A percentile compares a stretch with the other conserved stretches of the same genome.
Conservation (phyloP, 345 rosid species). For the Durio zibethinus region DNA sequence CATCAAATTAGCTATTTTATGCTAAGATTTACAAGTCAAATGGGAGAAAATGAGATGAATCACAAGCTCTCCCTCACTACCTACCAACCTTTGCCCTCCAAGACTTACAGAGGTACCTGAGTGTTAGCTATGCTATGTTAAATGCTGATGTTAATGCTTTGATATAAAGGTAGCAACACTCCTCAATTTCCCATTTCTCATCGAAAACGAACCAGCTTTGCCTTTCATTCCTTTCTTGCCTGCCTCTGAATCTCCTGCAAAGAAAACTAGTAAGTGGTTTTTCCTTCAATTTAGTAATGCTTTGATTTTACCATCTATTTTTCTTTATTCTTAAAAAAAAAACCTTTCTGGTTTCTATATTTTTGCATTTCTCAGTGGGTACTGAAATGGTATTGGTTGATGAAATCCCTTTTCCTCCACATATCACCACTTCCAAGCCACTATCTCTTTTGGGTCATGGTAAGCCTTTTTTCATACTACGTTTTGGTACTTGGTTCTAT, state of each 20-base stretch:
- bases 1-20: no score
- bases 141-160: not conserved
- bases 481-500: not conserved
- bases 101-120: not conserved
- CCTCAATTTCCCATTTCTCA: not conserved
- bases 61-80: constrained; percentile 30
- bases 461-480: constrained; percentile 7
- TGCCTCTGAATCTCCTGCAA: not conserved
- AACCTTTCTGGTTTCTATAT: not conserved
- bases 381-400: constrained; percentile 69
- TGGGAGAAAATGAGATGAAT: constrained; percentile 17
- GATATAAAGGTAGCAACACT: not conserved
- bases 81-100: constrained; percentile 21
- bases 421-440: constrained; percentile 53
- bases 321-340: not conserved
- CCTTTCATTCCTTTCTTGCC: not conserved
- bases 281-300: not conserved
- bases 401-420: constrained; percentile 66
- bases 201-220: not conserved
- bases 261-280: constrained; percentile 1
- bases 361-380: constrained; percentile 43
- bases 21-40: no score
- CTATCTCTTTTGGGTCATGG: constrained; percentile 72
- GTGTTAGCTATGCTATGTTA: constrained; percentile 11
- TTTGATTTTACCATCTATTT: not conserved